Evolutionary conservation across 2,329 filamentous ascomycete species (phyloP).

Genomic region (Sporothrix brunneoviolacea): DNA sequence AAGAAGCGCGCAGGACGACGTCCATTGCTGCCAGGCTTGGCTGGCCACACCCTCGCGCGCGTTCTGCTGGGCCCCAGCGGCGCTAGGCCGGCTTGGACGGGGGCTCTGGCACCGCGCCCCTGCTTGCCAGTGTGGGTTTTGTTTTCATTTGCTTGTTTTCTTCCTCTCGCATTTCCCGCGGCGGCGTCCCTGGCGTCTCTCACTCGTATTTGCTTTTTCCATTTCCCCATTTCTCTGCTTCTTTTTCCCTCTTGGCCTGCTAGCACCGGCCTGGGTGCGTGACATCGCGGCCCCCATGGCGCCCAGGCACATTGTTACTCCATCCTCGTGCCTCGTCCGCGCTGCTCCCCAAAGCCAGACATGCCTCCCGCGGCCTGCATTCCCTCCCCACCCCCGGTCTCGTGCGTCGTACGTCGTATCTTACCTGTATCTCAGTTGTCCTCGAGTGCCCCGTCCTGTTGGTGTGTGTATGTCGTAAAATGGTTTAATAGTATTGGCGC

Average conservation of each 20-base stretch:
- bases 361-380: not conserved
- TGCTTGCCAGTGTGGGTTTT: not conserved
- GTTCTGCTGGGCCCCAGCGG: not conserved
- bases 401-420: not conserved
- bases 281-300: too few relatives aligned
- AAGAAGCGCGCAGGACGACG: not conserved
- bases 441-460: too few relatives aligned
- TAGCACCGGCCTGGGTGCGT: too few relatives aligned
- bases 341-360: too few relatives aligned
- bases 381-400: conserved; percentile 2
- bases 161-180: not conserved
- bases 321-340: too few relatives aligned
- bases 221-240: not conserved
- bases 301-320: too few relatives aligned
- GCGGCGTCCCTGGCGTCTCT: too few relatives aligned
- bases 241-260: too few relatives aligned
- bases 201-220: not conserved
- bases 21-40: too few relatives aligned
- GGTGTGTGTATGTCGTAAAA: not conserved
- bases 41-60: too few relatives aligned
- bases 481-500: conserved; percentile 10
- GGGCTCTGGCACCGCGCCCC: too few relatives aligned
- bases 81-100: not conserved
- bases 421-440: not conserved
- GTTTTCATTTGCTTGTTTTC: not conserved